Percentiles rank a stretch among this genome's conserved stretches.
These are phyloP conservation scores for Aspergillus nidulans DNA, from an alignment of 495 filamentous ascomycete genomes.

Conservation along the genomic window DNA sequence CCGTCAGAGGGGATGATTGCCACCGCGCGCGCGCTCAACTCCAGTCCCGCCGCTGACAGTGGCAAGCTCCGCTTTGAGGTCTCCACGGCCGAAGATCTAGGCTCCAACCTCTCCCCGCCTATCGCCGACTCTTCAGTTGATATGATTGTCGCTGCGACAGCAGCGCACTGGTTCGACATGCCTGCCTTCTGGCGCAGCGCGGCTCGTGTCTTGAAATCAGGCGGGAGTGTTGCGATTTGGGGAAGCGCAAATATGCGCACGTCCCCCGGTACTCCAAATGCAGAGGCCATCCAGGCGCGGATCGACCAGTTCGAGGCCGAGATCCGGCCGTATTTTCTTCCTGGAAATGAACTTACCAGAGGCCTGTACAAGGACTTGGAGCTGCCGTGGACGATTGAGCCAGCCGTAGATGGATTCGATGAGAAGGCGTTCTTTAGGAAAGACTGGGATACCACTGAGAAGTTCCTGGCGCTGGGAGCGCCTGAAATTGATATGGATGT, in stretches of 20 bases:
- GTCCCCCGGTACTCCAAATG: constrained; percentile 34
- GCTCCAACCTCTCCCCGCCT: constrained; percentile 2
- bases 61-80: constrained; percentile 37
- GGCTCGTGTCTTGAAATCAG: constrained; percentile 46
- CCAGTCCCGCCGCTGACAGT: constrained; percentile 27
- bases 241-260: constrained; percentile 10
- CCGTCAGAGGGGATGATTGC: constrained; percentile 51
- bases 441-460: constrained; percentile 33
- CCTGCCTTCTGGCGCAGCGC: constrained; percentile 47
- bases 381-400: constrained; percentile 46
- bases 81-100: constrained; percentile 44
- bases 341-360: constrained; percentile 33
- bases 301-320: constrained; percentile 29
- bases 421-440: constrained; percentile 32
- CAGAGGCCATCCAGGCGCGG: constrained; percentile 22
- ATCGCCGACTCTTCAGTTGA: constrained; percentile 38
- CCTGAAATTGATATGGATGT: constrained; percentile 22
- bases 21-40: constrained; percentile 25
- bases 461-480: constrained; percentile 19
- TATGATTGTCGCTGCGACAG: constrained; percentile 46
- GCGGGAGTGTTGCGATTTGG: constrained; percentile 57
- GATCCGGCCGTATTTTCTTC: constrained; percentile 30
- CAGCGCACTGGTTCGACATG: constrained; percentile 63
- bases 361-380: constrained; percentile 38
- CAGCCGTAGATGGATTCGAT: constrained; percentile 36